These are phyloP conservation scores for Claviceps fusiformis DNA, from an alignment of 2,329 filamentous ascomycete genomes.

Conservation along the genomic window DNA sequence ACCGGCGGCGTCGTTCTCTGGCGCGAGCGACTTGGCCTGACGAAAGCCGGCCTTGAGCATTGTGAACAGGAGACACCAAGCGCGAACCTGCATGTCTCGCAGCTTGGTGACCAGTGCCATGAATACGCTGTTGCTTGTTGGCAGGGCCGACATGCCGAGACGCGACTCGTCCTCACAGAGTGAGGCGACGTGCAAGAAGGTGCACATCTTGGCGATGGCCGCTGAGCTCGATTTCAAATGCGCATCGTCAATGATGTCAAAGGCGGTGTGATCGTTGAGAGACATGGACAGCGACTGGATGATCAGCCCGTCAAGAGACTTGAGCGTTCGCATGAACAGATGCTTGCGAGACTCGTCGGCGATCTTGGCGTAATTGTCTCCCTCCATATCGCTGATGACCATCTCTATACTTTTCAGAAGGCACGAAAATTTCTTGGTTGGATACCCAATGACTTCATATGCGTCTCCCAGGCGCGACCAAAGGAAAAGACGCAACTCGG, in stretches of 20 bases:
- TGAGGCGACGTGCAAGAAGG: slow-evolving; percentile 64
- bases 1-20: slow-evolving; percentile 61
- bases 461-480: slow-evolving; percentile 88
- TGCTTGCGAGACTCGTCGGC: slow-evolving; percentile 52
- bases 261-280: slow-evolving; percentile 52
- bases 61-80: slow-evolving; percentile 78
- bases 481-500: slow-evolving; percentile 70
- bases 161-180: slow-evolving; percentile 78
- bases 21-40: slow-evolving; percentile 42
- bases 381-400: slow-evolving; percentile 49
- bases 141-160: slow-evolving; percentile 54
- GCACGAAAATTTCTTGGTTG: slow-evolving; percentile 80
- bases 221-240: slow-evolving; percentile 62
- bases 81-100: slow-evolving; percentile 73
- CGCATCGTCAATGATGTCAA: slow-evolving; percentile 72
- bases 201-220: slow-evolving; percentile 56
- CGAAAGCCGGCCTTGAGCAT: slow-evolving; percentile 68
- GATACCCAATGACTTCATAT: slow-evolving; percentile 72
- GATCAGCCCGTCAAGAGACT: slow-evolving; percentile 65
- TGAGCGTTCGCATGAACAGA: slow-evolving; percentile 61
- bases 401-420: slow-evolving; percentile 75
- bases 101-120: slow-evolving; percentile 49
- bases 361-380: slow-evolving; percentile 49
- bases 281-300: slow-evolving; percentile 56
- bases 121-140: slow-evolving; percentile 42